Base-by-base conservation (phyloP, 2,329 filamentous ascomycete species). In the Colletotrichum sp. region DNA sequence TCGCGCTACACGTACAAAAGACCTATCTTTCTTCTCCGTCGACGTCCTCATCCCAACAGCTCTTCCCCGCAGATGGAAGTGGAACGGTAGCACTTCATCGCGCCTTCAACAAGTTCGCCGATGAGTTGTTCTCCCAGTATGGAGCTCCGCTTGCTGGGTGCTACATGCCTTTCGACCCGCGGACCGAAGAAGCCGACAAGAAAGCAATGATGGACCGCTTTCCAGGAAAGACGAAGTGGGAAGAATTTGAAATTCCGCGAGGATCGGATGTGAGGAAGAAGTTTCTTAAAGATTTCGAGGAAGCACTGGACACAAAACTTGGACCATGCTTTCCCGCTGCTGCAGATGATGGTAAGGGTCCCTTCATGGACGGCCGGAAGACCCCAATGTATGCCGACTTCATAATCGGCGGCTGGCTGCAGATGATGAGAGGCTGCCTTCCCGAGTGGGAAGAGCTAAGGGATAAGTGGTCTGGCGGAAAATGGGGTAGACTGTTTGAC, bases 401-500 rank as follows among this genome's bases (percentile, higher is more conserved):
- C 4, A 52, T 52, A 0, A 0, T 52, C 0, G 44, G 44, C 4
- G 44, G 44, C 1, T 52, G 44, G 44, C 44, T 52, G 4, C 44
- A 52, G 6, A 52, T 52, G 44, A 52, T 52, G 44, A 52, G 44
- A 24, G 44, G 44, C 1, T 52, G 44, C n/a, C 44, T 52, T 52
- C 44, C 44, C 0, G 44, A 52, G 44, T 52, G 44, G 44, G 2
- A 0, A 52, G 44, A 52, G 44, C n/a, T 52, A 0, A 52, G 44
- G n/a, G 4, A 52, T 0, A 22, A 52, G 0, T 22, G 44, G 44
- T 52, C 44, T 1, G 44, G n/a, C 44, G 44, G n/a, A 0, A 52
- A 52, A 5, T 52, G 44, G 44, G 44, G 44, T 0, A 52, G n/a
- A 0, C 44, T 52, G 1, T 52, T 52, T 8, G 44, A 52, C 0